Evolutionary conservation across 2,329 filamentous ascomycete genomes (phyloP), one percentile per base, ranked within the genome.

Genomic region (Phyllosticta ampelicida): DNA sequence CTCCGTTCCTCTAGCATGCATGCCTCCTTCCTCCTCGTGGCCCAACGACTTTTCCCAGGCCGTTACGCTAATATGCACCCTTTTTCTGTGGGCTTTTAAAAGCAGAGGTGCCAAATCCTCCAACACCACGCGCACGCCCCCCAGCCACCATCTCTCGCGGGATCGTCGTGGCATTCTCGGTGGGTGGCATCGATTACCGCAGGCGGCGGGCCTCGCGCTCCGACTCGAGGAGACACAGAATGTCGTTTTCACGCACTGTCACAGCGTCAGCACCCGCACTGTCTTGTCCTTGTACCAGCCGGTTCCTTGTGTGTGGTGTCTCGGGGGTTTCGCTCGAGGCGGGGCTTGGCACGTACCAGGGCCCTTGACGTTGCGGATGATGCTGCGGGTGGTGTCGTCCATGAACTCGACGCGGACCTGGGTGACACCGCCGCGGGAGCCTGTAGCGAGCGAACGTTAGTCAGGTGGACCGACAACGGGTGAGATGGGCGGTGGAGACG

Each of bases 361-460:
- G 77, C 92, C 94, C 89, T 99, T 99, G 81, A 99, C 94, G 87
- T 99, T 99, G 74, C 94, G 90, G 84, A 99, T 99, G 79, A 99
- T 99, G 79, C 85, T 90, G 80, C 94, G 89, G 78, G 88, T 94
- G 74, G 89, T 89, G 82, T 99, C 94, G 82, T 97, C 94, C 90
- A 99, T 96, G 86, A 97, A 97, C 81, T 97, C 94, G 77, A 99
- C 92, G 80, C 92, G 90, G 74, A 97, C 94, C 83, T 99, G 94
- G 76, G 94, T 99, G 75, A 99, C 94, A 90, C 94, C 94, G 87
- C 94, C 94, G 80, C 94, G 92, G 75, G 94, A 99, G 77, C 94
- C 94, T 96, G 66, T 29, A 23, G 50, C 55, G 50, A 23, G 50
- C 55, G 50, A 48, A 20, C 20, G 49, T n/a, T 23, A 58, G 51